Percentiles rank a stretch among this genome's conserved stretches.
Conservation (phyloP, 108 stramenopile genomes). For the Pinguiococcus pyrenoidosus region DNA sequence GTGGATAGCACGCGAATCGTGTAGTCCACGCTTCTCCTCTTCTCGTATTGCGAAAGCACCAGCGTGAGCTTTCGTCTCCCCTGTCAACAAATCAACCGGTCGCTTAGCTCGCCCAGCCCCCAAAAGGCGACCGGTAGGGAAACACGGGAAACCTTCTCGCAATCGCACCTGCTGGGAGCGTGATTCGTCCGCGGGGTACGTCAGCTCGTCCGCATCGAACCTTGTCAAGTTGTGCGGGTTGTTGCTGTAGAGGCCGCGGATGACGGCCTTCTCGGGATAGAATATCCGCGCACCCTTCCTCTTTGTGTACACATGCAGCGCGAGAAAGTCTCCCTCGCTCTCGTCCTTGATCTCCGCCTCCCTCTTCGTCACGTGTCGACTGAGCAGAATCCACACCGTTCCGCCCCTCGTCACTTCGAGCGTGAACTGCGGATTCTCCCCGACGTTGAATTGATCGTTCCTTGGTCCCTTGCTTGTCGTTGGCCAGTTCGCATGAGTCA, state of each 20-base stretch:
- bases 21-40: conserved; percentile 31
- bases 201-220: conserved; percentile 1
- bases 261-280: conserved; percentile 16
- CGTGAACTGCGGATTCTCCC: conserved; percentile 27
- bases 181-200: conserved; percentile 6
- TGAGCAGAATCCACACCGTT: conserved; percentile 26
- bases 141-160: too few species aligned
- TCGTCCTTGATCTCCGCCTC: not conserved
- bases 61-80: conserved; percentile 3
- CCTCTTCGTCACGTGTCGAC: conserved; percentile 16
- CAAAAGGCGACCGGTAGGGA: too few species aligned
- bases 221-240: conserved; percentile 32
- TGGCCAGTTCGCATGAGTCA: conserved; percentile 23
- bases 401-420: conserved; percentile 11
- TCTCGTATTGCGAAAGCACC: conserved; percentile 38
- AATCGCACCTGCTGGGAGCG: too few species aligned
- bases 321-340: conserved; percentile 21
- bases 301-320: conserved; percentile 33
- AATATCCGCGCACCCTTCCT: conserved; percentile 15
- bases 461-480: conserved; percentile 2
- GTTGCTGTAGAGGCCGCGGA: conserved; percentile 33
- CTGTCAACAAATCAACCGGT: not conserved
- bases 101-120: conserved; percentile 1
- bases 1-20: conserved; percentile 20
- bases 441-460: conserved; percentile 25